Evolutionary conservation across 805 yeast species (phyloP), one percentile per base, ranked within the genome.

Genomic region (Saccharomycodes ludwigii): DNA sequence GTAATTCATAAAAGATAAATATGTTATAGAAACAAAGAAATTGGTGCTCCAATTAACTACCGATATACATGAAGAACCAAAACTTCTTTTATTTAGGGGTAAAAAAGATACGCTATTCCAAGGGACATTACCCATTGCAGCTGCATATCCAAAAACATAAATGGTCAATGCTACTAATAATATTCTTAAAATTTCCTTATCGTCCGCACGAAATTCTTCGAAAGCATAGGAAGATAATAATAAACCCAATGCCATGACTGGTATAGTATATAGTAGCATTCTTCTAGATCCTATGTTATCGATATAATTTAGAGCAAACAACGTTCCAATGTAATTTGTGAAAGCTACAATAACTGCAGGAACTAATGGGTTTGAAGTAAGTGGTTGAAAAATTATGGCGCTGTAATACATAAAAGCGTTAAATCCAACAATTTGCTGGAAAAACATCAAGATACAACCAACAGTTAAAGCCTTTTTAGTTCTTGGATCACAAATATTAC

Each of bases 371-470:
- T 71, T 67, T 7, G 56, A 43, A 40, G 67, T 54, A 14, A 70
- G 61, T 14, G 65, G 61, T 33, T 63, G 48, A 58, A 73, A 71
- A 28, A 73, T 63, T 10, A 74, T 60, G 7, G 77, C 68, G 5
- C 75, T 69, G 43, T 72, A 73, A 50, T 71, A 73, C 66, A 73
- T 70, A 44, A 73, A 71, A 24, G 74, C 71, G 52, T 72, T 72
- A 47, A 71, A 66, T 33, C 79, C 79, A n/a, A 72, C 63, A 31
- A 65, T 58, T 49, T 73, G 79, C 46, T 73, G 79, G 40, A 69
- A 62, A 39, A 69, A 59, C 62, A 71, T 58, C 26, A 73, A 49
- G 13, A 66, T 66, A 40, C 71, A 64, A 4, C 74, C 61, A 8
- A 73, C 67, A 27, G 64, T 38, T 5, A 63, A 40, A 0, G 68